Base-by-base conservation (phyloP, 2,329 filamentous ascomycete genomes). In the Colletotrichum siamense region DNA sequence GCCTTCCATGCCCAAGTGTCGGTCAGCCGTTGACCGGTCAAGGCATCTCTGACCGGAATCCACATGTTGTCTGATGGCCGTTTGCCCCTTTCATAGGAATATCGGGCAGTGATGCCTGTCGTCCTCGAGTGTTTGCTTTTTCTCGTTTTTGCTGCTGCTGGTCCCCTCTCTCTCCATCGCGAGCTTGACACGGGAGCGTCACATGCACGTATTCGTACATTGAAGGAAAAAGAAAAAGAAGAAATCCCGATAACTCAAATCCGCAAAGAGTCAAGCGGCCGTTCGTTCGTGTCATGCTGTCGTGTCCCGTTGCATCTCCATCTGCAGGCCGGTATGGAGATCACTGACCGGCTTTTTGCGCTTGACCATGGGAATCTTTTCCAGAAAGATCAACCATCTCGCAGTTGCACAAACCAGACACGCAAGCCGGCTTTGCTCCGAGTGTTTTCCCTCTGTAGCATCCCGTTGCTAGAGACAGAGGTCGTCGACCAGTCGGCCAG, bases 1-100 rank as follows among this genome's bases (percentile, higher is more conserved):
- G 28, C 39, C 66, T 39, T 13, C 59, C 55, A 55, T 28, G 55
- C 32, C 28, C 15, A n/a, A 69, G 13, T 67, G n/a, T 63, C 52
- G 62, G 28, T 66, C 67, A 67, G 72, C 68, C 71, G 8, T 63
- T 22, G 49, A 55, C 64, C 64, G 64, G 59, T 69, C 63, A 73
- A 63, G 55, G 44, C 44, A 24, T 49, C 44, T 34, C 55, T 57
- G 57, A 65, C 71, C 44, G 26, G 70, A 69, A 63, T 39, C 63
- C 73, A 63, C 55, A 57, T 39, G 28, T 44, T 72, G n/a, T 72
- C 18, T 52, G 22, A 69, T 59, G 64, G 28, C n/a, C 24, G 30
- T 30, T 68, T 34, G 57, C 36, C 62, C 22, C 36, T 49, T 32
- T 44, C 32, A 34, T 24, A 36, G 44, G 59, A 61, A 57, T 49